Evolutionary conservation across 352 stramenopile genomes (phyloP).

Genomic region (Pythium folliculosum): DNA sequence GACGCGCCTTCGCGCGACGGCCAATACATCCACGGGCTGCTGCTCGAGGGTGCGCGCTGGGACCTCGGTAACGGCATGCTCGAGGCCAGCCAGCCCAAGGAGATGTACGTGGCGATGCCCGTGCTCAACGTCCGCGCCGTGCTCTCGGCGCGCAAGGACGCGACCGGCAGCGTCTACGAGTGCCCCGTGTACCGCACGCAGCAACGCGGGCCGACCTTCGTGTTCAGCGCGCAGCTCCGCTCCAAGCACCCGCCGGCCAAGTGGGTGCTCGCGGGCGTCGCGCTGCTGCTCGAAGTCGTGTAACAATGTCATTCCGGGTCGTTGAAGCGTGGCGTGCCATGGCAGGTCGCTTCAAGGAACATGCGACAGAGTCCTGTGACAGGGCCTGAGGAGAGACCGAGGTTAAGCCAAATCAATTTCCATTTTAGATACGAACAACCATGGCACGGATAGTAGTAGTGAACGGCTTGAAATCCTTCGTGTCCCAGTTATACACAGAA

Average conservation of each 20-base stretch:
- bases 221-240: constrained; percentile 87
- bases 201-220: constrained; percentile 86
- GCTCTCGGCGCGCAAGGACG: constrained; percentile 45
- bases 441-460: no score
- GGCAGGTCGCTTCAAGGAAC: background rate
- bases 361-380: no score
- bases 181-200: constrained; percentile 93
- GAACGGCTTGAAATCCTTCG: background rate
- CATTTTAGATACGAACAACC: constrained; percentile 8
- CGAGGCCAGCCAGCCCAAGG: constrained; percentile 80
- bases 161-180: constrained; percentile 50
- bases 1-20: constrained; percentile 88
- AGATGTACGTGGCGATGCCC: constrained; percentile 92
- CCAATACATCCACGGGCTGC: constrained; percentile 89
- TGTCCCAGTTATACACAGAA: background rate
- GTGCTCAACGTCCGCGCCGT: constrained; percentile 89
- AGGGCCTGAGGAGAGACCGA: background rate
- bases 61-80: constrained; percentile 80
- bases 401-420: background rate
- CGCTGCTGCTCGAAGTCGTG: constrained; percentile 89
- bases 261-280: constrained; percentile 90
- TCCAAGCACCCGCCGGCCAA: constrained; percentile 88
- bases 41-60: constrained; percentile 90
- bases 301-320: constrained; percentile 16
- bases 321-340: background rate